Evolutionary conservation across 2,329 filamentous ascomycete genomes (phyloP).

Genomic region (Waltergamsia citrina): DNA sequence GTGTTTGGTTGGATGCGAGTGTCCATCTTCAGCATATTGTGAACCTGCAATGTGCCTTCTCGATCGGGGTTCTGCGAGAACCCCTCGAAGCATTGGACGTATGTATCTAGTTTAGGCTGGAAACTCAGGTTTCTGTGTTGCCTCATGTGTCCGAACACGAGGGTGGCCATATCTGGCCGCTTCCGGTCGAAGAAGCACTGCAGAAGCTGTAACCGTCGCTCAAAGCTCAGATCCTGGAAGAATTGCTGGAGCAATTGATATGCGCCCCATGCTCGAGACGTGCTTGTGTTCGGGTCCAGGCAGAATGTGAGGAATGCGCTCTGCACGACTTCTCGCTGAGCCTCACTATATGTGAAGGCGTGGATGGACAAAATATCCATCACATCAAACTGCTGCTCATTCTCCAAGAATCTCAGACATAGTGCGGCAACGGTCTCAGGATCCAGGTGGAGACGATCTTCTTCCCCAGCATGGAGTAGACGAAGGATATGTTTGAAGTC

Average conservation of each 20-base stretch:
- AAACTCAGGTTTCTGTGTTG: constrained; percentile 53
- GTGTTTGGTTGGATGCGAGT: constrained; percentile 70
- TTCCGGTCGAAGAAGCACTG: constrained; percentile 68
- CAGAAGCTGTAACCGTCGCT: constrained; percentile 66
- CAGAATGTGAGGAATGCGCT: constrained; percentile 60
- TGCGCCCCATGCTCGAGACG: constrained; percentile 52
- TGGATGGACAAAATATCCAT: constrained; percentile 75
- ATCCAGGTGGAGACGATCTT: constrained; percentile 59
- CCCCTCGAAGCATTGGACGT: constrained; percentile 69
- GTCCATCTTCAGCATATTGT: constrained; percentile 95
- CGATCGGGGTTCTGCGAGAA: constrained; percentile 45
- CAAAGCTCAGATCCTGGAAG: constrained; percentile 56
- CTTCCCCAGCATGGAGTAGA: constrained; percentile 64
- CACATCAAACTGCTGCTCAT: constrained; percentile 69
- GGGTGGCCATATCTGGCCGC: constrained; percentile 73
- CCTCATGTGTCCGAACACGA: constrained; percentile 94
- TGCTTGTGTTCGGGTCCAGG: constrained; percentile 50
- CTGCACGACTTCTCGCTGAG: constrained; percentile 59
- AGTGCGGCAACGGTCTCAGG: constrained; percentile 66
- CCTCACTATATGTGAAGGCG: constrained; percentile 57
- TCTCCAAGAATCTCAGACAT: constrained; percentile 63
- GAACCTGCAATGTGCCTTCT: constrained; percentile 63
- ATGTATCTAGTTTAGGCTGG: constrained; percentile 64
- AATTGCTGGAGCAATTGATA: constrained; percentile 58
- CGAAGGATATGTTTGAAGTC: constrained; percentile 62